Conservation (phyloP, 2,329 filamentous ascomycete genomes). For the Phialophora macrospora region DNA sequence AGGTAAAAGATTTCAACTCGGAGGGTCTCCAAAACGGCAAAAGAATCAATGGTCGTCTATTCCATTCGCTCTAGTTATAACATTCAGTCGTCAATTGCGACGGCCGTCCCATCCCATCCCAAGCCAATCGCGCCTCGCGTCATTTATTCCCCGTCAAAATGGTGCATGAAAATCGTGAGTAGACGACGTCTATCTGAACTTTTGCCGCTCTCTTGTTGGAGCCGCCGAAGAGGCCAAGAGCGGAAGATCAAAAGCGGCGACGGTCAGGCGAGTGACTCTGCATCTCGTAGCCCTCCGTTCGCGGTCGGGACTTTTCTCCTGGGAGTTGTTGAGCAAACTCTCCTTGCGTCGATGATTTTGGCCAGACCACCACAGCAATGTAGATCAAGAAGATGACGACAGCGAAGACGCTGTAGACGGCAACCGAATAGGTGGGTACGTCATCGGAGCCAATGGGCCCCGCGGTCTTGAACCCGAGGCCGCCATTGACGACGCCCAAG, state of each 20-base stretch:
- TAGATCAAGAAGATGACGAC: slow-evolving; percentile 55
- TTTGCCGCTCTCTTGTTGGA: not conserved
- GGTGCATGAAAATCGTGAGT: not conserved
- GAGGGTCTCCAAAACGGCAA: not conserved
- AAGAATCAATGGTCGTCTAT: not conserved
- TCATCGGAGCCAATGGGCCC: slow-evolving; percentile 46
- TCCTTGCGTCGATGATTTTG: not conserved
- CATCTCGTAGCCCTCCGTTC: slow-evolving; percentile 34
- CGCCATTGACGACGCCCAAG: slow-evolving; percentile 63
- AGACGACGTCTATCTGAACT: not conserved
- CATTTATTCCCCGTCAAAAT: not conserved
- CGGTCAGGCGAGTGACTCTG: slow-evolving; percentile 20
- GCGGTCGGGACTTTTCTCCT: slow-evolving; percentile 33
- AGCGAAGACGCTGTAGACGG: slow-evolving; percentile 58
- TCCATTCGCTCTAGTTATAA: slow-evolving; percentile 3
- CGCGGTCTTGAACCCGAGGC: slow-evolving; percentile 57
- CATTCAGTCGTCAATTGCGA: slow-evolving; percentile 2
- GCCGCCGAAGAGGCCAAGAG: not conserved
- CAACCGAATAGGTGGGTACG: slow-evolving; percentile 43
- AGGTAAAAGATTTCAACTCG: not conserved
- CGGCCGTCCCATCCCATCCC: not conserved
- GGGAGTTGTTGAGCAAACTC: slow-evolving; percentile 13
- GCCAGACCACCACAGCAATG: slow-evolving; percentile 40
- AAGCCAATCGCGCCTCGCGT: not conserved
- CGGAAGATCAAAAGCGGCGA: not conserved